Conservation (phyloP, 345 rosid genomes). For the Sonneratia caseolaris region DNA sequence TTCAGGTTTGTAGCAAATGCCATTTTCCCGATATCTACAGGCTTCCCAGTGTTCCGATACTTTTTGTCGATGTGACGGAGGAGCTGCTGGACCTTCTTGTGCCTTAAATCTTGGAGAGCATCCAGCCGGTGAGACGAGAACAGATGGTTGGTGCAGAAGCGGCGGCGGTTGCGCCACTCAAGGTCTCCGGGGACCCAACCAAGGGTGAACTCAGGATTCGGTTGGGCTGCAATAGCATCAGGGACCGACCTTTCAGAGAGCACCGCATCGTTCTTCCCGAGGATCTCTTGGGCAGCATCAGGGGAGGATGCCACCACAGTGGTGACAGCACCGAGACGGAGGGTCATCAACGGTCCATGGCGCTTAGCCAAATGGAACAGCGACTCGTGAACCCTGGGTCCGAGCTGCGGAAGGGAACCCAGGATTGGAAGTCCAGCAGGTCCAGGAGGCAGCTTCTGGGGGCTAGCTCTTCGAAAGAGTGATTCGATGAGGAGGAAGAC, state of each 20-base stretch:
- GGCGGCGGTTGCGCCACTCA: constrained; percentile 12
- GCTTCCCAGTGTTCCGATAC: not conserved
- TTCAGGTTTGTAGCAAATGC: constrained; percentile 8
- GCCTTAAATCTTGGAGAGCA: constrained; percentile 6
- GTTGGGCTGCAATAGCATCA: constrained; percentile 3
- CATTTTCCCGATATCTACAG: constrained; percentile 4
- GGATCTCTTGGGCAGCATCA: not conserved
- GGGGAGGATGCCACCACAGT: not conserved
- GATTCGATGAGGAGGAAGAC: not conserved
- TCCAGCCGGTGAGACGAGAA: constrained; percentile 12
- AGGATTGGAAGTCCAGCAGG: constrained; percentile 1
- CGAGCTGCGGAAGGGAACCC: constrained; percentile 2
- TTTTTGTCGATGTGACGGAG: not conserved
- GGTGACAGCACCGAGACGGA: not conserved
- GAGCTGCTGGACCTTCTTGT: constrained; percentile 10
- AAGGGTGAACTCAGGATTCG: constrained; percentile 4
- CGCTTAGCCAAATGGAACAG: not conserved
- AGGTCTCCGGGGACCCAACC: not conserved
- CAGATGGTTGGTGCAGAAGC: constrained; percentile 8
- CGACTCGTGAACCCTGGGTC: not conserved
- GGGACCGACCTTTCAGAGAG: not conserved
- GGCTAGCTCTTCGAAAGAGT: not conserved
- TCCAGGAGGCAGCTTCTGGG: not conserved
- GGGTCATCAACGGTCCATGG: constrained; percentile 2
- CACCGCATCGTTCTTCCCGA: not conserved